Percentiles rank a stretch among this genome's conserved stretches.
phyloP scores from a whole-genome alignment of 805 yeast species.

The Saturnispora sekii region DNA sequence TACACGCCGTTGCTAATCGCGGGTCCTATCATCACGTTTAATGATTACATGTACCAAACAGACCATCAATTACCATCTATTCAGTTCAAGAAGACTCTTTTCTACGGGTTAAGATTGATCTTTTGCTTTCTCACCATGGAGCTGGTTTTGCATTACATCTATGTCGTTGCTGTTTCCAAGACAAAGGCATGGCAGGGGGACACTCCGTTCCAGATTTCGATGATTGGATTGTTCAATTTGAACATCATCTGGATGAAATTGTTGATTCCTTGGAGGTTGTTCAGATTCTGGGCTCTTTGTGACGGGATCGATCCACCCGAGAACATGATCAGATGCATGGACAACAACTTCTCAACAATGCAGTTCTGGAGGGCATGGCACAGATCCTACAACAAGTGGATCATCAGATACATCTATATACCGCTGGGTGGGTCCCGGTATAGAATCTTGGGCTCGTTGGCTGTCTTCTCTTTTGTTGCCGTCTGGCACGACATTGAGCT shows the following conservation, averaged over 20 bases:
- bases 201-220: constrained; percentile 85
- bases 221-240: constrained; percentile 87
- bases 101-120: constrained; percentile 58
- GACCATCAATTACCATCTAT: constrained; percentile 51
- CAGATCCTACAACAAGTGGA: constrained; percentile 86
- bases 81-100: constrained; percentile 37
- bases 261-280: constrained; percentile 91
- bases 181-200: constrained; percentile 84
- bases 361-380: constrained; percentile 99
- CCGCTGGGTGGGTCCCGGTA: constrained; percentile 81
- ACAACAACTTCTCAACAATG: constrained; percentile 83
- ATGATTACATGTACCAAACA: constrained; percentile 78
- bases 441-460: constrained; percentile 64
- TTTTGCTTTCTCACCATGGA: constrained; percentile 86
- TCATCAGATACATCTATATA: constrained; percentile 75
- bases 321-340: constrained; percentile 93
- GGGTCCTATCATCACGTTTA: constrained; percentile 90
- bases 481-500: constrained; percentile 97
- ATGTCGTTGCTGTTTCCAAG: constrained; percentile 89
- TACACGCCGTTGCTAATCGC: constrained; percentile 90
- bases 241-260: constrained; percentile 90
- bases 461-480: constrained; percentile 93
- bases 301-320: constrained; percentile 97
- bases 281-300: constrained; percentile 84
- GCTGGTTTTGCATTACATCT: constrained; percentile 72